A percentile compares a stretch with the other conserved stretches of the same genome.
Evolutionary conservation across 2,329 filamentous ascomycete species (phyloP).

Genomic region (Botrytis paeoniae): DNA sequence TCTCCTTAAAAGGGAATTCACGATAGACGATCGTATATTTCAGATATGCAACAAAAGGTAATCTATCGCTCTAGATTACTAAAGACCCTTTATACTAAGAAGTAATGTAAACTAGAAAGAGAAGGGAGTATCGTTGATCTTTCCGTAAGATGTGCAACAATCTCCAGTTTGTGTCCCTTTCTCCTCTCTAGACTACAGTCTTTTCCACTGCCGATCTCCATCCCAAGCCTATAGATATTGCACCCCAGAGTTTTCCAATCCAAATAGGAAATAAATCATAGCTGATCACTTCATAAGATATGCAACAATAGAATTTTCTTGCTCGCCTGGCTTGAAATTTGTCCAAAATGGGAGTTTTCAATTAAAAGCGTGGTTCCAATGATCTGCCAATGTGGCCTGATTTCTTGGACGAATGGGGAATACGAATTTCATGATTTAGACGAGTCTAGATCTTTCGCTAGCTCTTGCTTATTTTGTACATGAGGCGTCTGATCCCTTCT

Average conservation of each 20-base stretch:
- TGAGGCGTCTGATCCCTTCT: not conserved
- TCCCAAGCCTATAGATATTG: not conserved
- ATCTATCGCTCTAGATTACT: not conserved
- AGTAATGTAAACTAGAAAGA: not conserved
- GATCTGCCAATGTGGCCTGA: conserved; percentile 17
- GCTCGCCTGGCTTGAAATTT: not conserved
- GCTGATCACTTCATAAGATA: not conserved
- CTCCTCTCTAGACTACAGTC: not conserved
- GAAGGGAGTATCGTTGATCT: conserved; percentile 11
- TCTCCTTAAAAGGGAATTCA: conserved; percentile 12
- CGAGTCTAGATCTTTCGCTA: conserved; percentile 16
- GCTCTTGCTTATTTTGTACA: not conserved
- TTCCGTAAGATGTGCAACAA: conserved; percentile 13
- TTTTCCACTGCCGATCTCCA: not conserved
- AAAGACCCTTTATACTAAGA: not conserved
- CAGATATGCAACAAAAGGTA: conserved; percentile 2
- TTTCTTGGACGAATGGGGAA: conserved; percentile 2
- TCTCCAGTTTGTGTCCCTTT: not conserved
- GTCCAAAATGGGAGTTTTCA: conserved; percentile 6
- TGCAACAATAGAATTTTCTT: not conserved
- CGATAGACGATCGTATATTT: conserved; percentile 10
- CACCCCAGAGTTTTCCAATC: not conserved
- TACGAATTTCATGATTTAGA: conserved; percentile 17
- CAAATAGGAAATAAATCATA: not conserved
- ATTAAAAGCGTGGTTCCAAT: conserved; percentile 8